Evolutionary conservation across 2,329 filamentous ascomycete species (phyloP).

Genomic region (Pseudocercospora ulei): DNA sequence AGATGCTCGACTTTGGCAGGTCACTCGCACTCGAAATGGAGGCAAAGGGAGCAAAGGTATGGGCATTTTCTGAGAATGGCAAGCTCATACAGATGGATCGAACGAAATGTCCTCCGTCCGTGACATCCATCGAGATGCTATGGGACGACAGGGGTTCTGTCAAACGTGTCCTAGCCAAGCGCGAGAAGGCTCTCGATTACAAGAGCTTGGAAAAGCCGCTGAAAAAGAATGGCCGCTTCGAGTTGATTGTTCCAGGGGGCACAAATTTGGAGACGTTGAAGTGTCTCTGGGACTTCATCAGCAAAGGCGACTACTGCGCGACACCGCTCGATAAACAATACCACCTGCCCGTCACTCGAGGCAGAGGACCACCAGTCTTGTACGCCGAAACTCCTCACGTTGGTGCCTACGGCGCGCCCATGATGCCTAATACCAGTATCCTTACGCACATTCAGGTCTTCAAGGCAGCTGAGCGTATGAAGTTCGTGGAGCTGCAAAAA

Average conservation of each 20-base stretch:
- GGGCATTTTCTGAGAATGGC: conserved; percentile 30
- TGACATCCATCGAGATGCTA: conserved; percentile 35
- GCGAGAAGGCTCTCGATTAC: conserved; percentile 29
- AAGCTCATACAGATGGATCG: conserved; percentile 31
- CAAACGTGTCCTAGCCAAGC: conserved; percentile 30
- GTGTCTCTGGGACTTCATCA: conserved; percentile 33
- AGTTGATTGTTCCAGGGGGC: conserved; percentile 30
- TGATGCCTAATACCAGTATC: conserved; percentile 20
- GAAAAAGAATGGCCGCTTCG: conserved; percentile 28
- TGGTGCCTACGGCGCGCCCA: too few species aligned
- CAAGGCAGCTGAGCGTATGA: conserved; percentile 32
- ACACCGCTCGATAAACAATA: conserved; percentile 12
- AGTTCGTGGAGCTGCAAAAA: conserved; percentile 34
- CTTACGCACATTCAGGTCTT: conserved; percentile 28
- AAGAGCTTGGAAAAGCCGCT: conserved; percentile 31
- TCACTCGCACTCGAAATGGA: conserved; percentile 34
- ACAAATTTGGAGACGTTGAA: conserved; percentile 31
- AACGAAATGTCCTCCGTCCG: conserved; percentile 27
- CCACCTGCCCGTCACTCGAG: conserved; percentile 2
- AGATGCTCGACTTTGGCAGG: conserved; percentile 27
- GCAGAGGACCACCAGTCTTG: conserved; percentile 18
- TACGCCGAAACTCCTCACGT: neutral
- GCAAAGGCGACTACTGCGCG: conserved; percentile 18
- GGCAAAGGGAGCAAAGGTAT: conserved; percentile 32
- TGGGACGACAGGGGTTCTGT: conserved; percentile 28